Conservation (phyloP, 768 basidiomycete genomes). For the Lactarius quietus region DNA sequence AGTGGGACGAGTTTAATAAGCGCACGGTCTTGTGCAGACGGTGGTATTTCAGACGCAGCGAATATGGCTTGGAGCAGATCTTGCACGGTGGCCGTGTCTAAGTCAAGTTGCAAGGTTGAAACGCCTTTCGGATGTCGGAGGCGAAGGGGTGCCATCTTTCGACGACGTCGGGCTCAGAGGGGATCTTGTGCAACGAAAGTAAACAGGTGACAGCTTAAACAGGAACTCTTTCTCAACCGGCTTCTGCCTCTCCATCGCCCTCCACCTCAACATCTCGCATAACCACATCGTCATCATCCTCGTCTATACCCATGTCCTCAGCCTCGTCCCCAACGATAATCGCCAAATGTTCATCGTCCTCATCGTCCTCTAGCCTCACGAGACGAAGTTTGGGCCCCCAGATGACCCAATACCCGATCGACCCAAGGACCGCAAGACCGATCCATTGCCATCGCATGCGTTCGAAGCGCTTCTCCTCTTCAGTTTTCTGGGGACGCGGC, state of each 20-base stretch:
- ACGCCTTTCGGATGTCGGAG: conserved; percentile 85
- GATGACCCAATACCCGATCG: conserved; percentile 36
- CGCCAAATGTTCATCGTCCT: conserved; percentile 12
- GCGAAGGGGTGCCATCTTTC: conserved; percentile 64
- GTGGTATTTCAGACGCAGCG: conserved; percentile 60
- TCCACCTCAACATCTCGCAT: background rate
- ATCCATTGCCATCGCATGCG: conserved; percentile 54
- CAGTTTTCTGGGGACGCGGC: conserved; percentile 29
- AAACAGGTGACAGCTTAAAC: background rate
- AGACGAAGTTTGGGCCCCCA: conserved; percentile 16
- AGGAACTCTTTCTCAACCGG: background rate
- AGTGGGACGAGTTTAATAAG: conserved; percentile 19
- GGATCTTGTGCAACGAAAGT: background rate
- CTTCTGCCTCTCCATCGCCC: background rate
- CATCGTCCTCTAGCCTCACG: background rate
- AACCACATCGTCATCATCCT: background rate
- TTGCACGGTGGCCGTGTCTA: conserved; percentile 58
- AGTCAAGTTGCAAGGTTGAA: conserved; percentile 67
- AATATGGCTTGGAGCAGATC: conserved; percentile 76
- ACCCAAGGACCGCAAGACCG: conserved; percentile 41
- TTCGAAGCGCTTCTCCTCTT: conserved; percentile 46
- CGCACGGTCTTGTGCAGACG: conserved; percentile 77
- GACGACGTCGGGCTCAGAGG: background rate
- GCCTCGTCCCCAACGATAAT: conserved; percentile 7
- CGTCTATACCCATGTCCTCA: conserved; percentile 21